Evolutionary conservation across 306 rosid species (phyloP), one percentile per base, ranked within the genome.

Genomic region (Vigna radiata): DNA sequence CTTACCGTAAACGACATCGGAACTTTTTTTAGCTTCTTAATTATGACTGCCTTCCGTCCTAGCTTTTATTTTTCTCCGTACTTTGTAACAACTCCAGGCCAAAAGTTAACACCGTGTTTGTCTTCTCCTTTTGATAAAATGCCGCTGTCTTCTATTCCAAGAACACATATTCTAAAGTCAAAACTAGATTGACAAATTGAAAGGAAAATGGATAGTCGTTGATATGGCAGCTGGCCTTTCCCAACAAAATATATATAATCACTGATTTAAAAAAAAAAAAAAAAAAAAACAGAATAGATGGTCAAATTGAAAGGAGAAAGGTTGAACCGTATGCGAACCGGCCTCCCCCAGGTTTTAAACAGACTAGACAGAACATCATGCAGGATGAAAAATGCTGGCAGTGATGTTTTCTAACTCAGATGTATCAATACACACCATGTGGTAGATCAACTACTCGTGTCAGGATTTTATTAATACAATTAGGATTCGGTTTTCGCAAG

Each of bases 341-440:
- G 56, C 56, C 56, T 50, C 56, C 23, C 56, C 23, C 23, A 50
- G 17, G 23, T n/a, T 50, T 50, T 9, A 50, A n/a, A 50, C 23
- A 50, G 11, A 50, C 9, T 50, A n/a, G 19, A 49, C 19, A 16
- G 54, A 48, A 16, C 19, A 49, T 49, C 19, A 49, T 15, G 21
- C 55, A 25, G 18, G 16, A 23, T 56, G 39, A 27, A 59, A 10
- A 25, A 25, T 25, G 39, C 39, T 12, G 39, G 65, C 18, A 12
- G 2, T 27, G 65, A 23, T 5, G 39, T 27, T 2, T 59, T 25
- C 36, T 13, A 6, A 59, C 17, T 59, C 65, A 8, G 18, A 67
- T 13, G 39, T 68, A 66, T 81, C 29, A 25, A 47, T 46, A 25
- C 63, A 54, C 60, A 46, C 60, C 67, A 68, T 71, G 19, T n/a